These are phyloP conservation scores for Ceriops decandra DNA, from an alignment of 345 rosid genomes.

Conservation along the genomic window DNA sequence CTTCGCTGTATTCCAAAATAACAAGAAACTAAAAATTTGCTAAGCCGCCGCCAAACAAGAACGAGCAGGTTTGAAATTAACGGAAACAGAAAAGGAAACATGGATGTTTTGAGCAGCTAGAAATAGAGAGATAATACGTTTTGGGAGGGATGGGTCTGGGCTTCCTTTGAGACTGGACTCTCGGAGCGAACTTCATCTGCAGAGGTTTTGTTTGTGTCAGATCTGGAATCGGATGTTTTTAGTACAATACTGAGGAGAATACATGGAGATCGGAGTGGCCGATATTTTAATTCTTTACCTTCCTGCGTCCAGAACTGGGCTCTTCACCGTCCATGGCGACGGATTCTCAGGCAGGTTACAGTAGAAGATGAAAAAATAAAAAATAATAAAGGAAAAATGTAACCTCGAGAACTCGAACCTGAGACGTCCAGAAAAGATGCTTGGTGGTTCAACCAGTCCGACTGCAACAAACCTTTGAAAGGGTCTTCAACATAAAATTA, in stretches of 20 bases:
- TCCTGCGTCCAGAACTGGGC: background rate
- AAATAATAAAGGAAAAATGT: background rate
- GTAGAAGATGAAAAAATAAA: background rate
- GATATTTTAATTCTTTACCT: background rate
- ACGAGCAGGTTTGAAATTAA: background rate
- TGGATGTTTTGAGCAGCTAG: background rate
- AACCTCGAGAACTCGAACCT: background rate
- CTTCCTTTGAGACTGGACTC: constrained; percentile 37
- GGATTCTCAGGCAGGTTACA: background rate
- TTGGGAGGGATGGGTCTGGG: constrained; percentile 17
- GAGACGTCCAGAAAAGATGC: background rate
- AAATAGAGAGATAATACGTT: constrained; percentile 15
- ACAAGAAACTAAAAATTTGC: background rate
- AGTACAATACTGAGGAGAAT: background rate
- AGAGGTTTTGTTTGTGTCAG: background rate
- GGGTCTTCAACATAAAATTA: too few relatives aligned
- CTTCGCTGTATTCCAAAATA: background rate
- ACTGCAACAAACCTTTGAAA: too few relatives aligned
- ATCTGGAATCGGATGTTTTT: background rate
- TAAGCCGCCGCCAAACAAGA: background rate
- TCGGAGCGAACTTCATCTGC: constrained; percentile 45
- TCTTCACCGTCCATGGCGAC: constrained; percentile 10
- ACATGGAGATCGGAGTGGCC: background rate
- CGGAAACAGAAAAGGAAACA: background rate
- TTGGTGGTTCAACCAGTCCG: too few relatives aligned